These are phyloP conservation scores for Uronychia setigera DNA, from an alignment of 73 alveolate genomes.

Conservation along the genomic window DNA sequence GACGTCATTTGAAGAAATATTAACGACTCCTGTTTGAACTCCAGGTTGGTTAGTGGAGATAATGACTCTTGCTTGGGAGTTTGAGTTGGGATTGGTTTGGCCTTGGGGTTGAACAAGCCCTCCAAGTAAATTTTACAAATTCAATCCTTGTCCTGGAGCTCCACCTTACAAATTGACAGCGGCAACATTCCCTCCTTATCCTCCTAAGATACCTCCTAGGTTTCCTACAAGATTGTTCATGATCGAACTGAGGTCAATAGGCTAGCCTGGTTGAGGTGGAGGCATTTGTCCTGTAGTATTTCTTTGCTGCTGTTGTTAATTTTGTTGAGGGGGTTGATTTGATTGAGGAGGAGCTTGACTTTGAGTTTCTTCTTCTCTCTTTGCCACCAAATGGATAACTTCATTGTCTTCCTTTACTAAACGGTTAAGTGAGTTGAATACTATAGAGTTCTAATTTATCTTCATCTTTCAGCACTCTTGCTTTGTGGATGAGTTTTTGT, in stretches of 20 bases:
- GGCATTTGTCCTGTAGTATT: background rate
- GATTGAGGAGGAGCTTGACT: conserved; percentile 8
- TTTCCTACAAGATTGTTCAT: conserved; percentile 24
- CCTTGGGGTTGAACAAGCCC: too few relatives aligned
- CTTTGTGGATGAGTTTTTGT: conserved; percentile 65
- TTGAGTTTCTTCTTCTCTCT: too few relatives aligned
- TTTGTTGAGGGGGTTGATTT: background rate
- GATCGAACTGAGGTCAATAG: background rate
- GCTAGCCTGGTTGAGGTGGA: background rate
- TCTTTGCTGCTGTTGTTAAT: background rate
- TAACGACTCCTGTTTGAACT: too few relatives aligned
- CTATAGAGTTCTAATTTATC: conserved; percentile 23
- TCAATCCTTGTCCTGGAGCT: too few relatives aligned
- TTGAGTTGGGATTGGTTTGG: too few relatives aligned
- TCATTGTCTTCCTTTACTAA: conserved; percentile 73
- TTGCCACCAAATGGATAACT: conserved; percentile 63
- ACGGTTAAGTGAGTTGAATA: background rate
- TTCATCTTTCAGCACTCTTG: conserved; percentile 67
- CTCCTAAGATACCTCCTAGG: conserved; percentile 14
- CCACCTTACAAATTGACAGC: background rate
- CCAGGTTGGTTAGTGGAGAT: too few relatives aligned
- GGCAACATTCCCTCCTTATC: background rate
- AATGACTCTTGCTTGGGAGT: too few relatives aligned
- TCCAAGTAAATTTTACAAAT: too few relatives aligned
- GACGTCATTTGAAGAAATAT: too few relatives aligned